These are phyloP conservation scores for grape (Vitis vinifera) DNA, from an alignment of 164 flowering plant genomes.

Conservation along the genomic window ASM3070453v1 NC_081814.1:13456501-13457000, in stretches of 20 bases:
- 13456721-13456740: neutral
- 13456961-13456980: neutral
- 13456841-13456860: constrained; percentile 88
- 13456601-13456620: no score
- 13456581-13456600: no score
- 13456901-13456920: constrained; percentile 75
- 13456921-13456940: constrained; percentile 72
- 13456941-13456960: constrained; percentile 3
- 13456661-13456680: no score
- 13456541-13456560: no score
- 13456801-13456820: constrained; percentile 84
- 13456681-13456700: no score
- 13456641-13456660: no score
- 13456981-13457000: neutral
- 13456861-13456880: constrained; percentile 82
- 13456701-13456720: neutral
- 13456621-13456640: no score
- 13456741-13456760: neutral
- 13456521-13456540: no score
- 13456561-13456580: no score
- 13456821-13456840: constrained; percentile 76
- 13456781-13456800: constrained; percentile 61
- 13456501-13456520: no score
- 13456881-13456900: constrained; percentile 74
- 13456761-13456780: constrained; percentile 54